Conservation (phyloP, 352 stramenopile species). For the Globisporangium iwayamae region DNA sequence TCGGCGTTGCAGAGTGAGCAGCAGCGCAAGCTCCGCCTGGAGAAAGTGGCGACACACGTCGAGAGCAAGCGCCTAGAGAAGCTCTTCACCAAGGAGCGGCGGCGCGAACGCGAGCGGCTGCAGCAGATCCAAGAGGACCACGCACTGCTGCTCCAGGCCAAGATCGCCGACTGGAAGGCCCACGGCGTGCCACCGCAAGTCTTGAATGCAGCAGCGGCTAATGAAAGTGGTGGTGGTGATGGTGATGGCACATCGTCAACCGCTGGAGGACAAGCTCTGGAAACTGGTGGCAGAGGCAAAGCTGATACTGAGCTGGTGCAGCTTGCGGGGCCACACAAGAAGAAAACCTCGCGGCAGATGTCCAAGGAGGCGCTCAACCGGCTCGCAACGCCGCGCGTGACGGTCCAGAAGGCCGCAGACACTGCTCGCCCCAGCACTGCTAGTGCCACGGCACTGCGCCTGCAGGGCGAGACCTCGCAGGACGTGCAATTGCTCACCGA, state of each 20-base stretch:
- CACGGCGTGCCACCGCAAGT: slow-evolving; percentile 18
- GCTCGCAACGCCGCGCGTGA: slow-evolving; percentile 30
- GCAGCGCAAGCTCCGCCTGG: slow-evolving; percentile 40
- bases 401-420: slow-evolving; percentile 16
- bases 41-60: slow-evolving; percentile 29
- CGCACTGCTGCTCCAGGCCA: slow-evolving; percentile 40
- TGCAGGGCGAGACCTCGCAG: slow-evolving; percentile 34
- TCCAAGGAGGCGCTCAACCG: slow-evolving; percentile 45
- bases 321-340: slow-evolving; percentile 21
- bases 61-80: slow-evolving; percentile 50
- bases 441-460: background rate
- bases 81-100: slow-evolving; percentile 46
- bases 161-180: slow-evolving; percentile 51
- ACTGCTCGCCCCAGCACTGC: background rate
- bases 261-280: background rate
- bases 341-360: slow-evolving; percentile 18
- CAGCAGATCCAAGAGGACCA: slow-evolving; percentile 65
- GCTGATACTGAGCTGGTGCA: background rate
- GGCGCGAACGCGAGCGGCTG: slow-evolving; percentile 43
- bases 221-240: background rate
- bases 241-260: background rate
- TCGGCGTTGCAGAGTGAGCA: slow-evolving; percentile 50
- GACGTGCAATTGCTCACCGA: slow-evolving; percentile 49
- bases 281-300: background rate
- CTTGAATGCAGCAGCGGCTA: background rate